These are phyloP conservation scores for Vaccinium corymbosum DNA, from an alignment of 148 eudicot genomes.

Conservation along the genomic window DNA sequence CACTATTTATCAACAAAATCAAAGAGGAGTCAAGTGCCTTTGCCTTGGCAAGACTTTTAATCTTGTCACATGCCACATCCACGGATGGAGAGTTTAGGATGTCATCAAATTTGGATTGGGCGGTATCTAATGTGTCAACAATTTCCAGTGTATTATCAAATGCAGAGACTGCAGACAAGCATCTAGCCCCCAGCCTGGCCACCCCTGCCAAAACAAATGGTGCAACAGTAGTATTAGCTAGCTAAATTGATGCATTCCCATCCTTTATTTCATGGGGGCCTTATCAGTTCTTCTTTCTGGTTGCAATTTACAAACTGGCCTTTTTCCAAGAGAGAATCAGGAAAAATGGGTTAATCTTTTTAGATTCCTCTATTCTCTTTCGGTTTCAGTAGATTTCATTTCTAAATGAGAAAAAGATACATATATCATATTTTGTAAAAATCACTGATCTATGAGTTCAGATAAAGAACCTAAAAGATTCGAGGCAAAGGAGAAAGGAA, in stretches of 20 bases:
- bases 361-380: constrained; percentile 3
- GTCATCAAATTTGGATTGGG: constrained; percentile 84
- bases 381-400: neutral
- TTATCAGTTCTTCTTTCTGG: neutral
- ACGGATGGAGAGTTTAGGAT: constrained; percentile 81
- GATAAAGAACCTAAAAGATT: neutral
- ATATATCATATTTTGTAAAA: too few relatives aligned
- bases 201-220: constrained; percentile 47
- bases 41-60: constrained; percentile 83
- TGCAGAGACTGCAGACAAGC: constrained; percentile 92
- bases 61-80: constrained; percentile 88
- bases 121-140: constrained; percentile 74
- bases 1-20: constrained; percentile 76
- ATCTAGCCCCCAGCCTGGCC: constrained; percentile 89
- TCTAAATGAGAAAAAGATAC: neutral
- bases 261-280: neutral
- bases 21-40: constrained; percentile 94
- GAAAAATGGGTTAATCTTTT: neutral
- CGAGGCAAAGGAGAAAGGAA: neutral
- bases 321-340: constrained; percentile 9
- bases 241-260: neutral
- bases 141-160: constrained; percentile 82
- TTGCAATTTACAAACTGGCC: neutral
- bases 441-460: neutral
- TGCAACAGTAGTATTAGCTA: neutral